Evolutionary conservation across 2,329 filamentous ascomycete genomes (phyloP).

Genomic region (Penicillium sp.): DNA sequence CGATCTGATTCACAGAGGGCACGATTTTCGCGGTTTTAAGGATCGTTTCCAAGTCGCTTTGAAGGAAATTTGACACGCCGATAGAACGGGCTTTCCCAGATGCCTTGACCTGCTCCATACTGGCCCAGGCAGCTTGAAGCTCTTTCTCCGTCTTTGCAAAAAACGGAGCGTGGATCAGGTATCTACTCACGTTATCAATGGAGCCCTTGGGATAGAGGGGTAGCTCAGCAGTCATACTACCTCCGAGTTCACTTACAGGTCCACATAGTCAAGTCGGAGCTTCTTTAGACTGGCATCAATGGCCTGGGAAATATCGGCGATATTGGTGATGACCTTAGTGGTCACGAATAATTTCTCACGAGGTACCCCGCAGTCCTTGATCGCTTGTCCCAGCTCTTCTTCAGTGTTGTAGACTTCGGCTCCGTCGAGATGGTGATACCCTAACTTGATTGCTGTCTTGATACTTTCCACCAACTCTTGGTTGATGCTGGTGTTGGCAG

Average conservation of each 20-base stretch:
- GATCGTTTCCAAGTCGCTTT: slow-evolving; percentile 53
- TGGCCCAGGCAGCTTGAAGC: slow-evolving; percentile 56
- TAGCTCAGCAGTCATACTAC: background rate
- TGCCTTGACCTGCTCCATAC: slow-evolving; percentile 57
- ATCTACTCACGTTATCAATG: slow-evolving; percentile 37
- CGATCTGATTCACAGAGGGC: slow-evolving; percentile 40
- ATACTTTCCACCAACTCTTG: slow-evolving; percentile 53
- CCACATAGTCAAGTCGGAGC: slow-evolving; percentile 58
- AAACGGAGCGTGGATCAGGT: slow-evolving; percentile 61
- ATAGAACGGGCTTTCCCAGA: slow-evolving; percentile 58
- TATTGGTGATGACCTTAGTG: slow-evolving; percentile 55
- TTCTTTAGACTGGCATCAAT: slow-evolving; percentile 57
- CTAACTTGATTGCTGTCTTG: slow-evolving; percentile 56
- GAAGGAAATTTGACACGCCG: slow-evolving; percentile 60
- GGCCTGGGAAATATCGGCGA: slow-evolving; percentile 54
- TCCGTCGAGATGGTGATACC: slow-evolving; percentile 61
- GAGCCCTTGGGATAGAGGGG: background rate
- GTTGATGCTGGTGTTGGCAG: slow-evolving; percentile 49
- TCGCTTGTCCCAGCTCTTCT: slow-evolving; percentile 47
- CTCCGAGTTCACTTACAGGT: slow-evolving; percentile 48
- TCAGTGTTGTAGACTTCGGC: slow-evolving; percentile 56
- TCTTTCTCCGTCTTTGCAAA: slow-evolving; percentile 52
- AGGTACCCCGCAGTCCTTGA: slow-evolving; percentile 45
- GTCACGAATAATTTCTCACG: slow-evolving; percentile 52
- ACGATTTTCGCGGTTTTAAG: slow-evolving; percentile 43